Conservation (phyloP, 345 rosid species). For the Brassica cretica region DNA sequence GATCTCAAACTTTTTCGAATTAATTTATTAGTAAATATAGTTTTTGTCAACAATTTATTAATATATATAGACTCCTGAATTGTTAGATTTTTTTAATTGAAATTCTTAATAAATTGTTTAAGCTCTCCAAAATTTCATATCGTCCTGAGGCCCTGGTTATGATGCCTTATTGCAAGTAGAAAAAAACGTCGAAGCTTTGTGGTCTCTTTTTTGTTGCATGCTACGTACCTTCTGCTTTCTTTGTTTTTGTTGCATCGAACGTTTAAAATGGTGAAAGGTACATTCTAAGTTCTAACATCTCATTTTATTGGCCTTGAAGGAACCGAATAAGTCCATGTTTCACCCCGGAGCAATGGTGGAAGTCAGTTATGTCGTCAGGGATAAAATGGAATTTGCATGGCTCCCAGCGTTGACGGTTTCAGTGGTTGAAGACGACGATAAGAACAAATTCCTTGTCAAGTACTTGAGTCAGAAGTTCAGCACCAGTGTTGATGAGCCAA, state of each 20-base stretch:
- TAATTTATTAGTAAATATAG: neutral
- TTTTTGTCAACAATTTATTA: no score
- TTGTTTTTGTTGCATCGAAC: slow-evolving; percentile 1
- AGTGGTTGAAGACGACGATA: neutral
- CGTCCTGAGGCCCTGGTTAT: neutral
- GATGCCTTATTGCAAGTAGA: neutral
- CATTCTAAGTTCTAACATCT: neutral
- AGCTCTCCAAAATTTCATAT: neutral
- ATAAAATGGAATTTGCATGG: slow-evolving; percentile 6
- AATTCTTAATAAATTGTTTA: neutral
- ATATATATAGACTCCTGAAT: neutral
- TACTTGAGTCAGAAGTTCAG: neutral
- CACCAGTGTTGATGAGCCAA: neutral
- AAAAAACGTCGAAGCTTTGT: neutral
- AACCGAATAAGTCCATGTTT: slow-evolving; percentile 50
- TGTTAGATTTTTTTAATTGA: neutral
- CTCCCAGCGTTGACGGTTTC: neutral
- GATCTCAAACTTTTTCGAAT: neutral
- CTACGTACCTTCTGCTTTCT: neutral
- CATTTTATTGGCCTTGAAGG: slow-evolving; percentile 33
- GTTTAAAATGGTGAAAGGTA: neutral
- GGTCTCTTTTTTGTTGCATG: neutral
- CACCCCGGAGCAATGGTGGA: slow-evolving; percentile 61
- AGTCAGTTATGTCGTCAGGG: slow-evolving; percentile 40
- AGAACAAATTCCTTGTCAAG: neutral